Conservation (phyloP, 2,329 filamentous ascomycete genomes). For the Fusarium abutilonis region DNA sequence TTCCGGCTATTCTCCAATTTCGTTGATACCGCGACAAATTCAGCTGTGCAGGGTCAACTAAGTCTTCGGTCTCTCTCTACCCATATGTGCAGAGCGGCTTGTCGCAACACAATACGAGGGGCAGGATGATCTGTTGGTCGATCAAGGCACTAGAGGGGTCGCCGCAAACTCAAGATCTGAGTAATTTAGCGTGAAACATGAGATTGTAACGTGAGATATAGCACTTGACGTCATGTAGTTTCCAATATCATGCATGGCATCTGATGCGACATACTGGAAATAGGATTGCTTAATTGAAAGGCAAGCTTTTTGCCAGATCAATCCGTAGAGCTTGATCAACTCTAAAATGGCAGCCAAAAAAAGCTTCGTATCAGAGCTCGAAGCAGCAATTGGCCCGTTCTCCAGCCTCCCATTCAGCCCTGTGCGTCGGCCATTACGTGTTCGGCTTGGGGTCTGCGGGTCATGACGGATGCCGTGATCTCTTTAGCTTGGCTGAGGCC, state of each 20-base stretch:
- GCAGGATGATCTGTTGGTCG: neutral
- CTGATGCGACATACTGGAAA: neutral
- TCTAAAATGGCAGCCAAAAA: neutral
- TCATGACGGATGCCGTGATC: constrained; percentile 35
- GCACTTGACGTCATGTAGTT: neutral
- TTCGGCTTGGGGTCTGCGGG: constrained; percentile 29
- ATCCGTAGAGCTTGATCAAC: neutral
- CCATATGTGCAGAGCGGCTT: neutral
- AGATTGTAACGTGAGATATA: constrained; percentile 2
- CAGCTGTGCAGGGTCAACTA: neutral
- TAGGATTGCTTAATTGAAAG: neutral
- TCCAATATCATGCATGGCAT: neutral
- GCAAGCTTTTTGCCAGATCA: constrained; percentile 19
- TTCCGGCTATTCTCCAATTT: too few relatives aligned
- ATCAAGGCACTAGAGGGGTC: neutral
- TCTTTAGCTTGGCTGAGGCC: constrained; percentile 9
- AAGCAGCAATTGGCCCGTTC: constrained; percentile 20
- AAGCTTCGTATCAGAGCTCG: neutral
- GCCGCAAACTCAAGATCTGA: neutral
- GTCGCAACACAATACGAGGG: too few relatives aligned
- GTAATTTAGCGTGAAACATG: constrained; percentile 13
- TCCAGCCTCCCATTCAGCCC: constrained; percentile 23
- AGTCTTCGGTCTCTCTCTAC: too few relatives aligned
- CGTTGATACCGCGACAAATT: too few relatives aligned
- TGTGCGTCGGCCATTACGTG: constrained; percentile 35